Base-by-base conservation (phyloP, 441 rosid genomes). In the Populus tomentosa region DNA sequence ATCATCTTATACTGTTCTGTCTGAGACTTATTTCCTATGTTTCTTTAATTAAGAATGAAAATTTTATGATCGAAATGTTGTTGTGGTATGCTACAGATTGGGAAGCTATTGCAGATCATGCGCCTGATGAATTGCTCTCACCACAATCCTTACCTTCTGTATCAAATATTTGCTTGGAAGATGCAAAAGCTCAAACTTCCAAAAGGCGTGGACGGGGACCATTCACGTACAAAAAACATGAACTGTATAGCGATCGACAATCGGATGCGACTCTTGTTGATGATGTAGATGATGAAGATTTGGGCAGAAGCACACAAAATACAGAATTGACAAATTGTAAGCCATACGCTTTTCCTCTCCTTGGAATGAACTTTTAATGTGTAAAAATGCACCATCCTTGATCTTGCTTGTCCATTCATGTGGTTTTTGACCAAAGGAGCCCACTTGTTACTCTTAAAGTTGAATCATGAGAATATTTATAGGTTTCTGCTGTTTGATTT, bases 141-240 rank as follows among this genome's bases (percentile, higher is more conserved):
- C 80, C 90, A 33, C 87, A 86, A 50, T 81, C 79, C 78, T 81
- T 87, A 73, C 90, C 97, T 73, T 88, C 87, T 74, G 84, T 88
- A 63, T 90, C 97, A 21, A 87, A 87, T 77, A 86, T 92, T 62
- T 86, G 92, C 9, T 74, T 87, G 78, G 88, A 87, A 78, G 92
- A 85, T 70, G 77, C 82, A 38, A 85, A 83, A 80, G 81, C 78
- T 73, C 69, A 85, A 82, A 89, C 77, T 24, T 90, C 92, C 64
- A 92, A 89, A 84, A 83, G 93, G 73, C 97, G 97, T 69, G 99
- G 99, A 61, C 89, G 98, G 83, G 98, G 97, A 68, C 91, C 91
- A 14, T 92, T 94, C 81, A 85, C 96, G 0, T 94, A 92, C 73
- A 84, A 86, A 46, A 90, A 77, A 66, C 77, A 84, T 42, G 85